Evolutionary conservation across 176 grass and related monocot species (phyloP).

Genomic region (bread wheat (Triticum aestivum)): IWGSC_CS_RefSeq_v2.1 NC_057794.1:479873393-479873892

Average conservation of each 20-base stretch:
- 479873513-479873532: too few species aligned
- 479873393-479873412: neutral
- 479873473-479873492: neutral
- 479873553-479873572: neutral
- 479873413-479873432: neutral
- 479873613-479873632: neutral
- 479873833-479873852: neutral
- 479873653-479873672: neutral
- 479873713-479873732: neutral
- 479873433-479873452: neutral
- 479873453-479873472: neutral
- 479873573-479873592: neutral
- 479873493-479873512: neutral
- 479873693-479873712: neutral
- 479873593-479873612: neutral
- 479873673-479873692: neutral
- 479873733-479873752: neutral
- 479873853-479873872: too few species aligned
- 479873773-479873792: neutral
- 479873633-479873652: neutral
- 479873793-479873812: neutral
- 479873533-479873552: neutral
- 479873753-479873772: neutral
- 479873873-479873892: neutral
- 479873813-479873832: neutral